These are phyloP conservation scores for Alternaria sp. DNA, from an alignment of 2,329 filamentous ascomycete species.

Conservation along the genomic window DNA sequence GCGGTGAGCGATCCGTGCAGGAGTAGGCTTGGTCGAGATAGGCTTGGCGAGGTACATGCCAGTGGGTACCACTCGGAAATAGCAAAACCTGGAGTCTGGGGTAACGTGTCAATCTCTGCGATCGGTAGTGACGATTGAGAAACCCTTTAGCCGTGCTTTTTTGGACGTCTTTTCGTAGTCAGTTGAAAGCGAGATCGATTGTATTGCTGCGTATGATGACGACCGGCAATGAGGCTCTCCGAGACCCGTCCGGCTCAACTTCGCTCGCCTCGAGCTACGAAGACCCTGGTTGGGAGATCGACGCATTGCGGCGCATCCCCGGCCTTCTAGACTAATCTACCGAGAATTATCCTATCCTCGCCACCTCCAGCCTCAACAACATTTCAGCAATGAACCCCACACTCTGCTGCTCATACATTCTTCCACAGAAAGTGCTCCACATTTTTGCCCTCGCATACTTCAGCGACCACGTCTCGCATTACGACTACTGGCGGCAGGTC, in stretches of 20 bases:
- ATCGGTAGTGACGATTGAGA: background rate
- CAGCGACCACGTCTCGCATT: background rate
- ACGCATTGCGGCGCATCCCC: conserved; percentile 9
- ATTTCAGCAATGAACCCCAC: background rate
- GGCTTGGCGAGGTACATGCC: conserved; percentile 6
- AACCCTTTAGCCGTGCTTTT: background rate
- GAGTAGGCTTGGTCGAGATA: conserved; percentile 2
- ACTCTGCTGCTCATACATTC: background rate
- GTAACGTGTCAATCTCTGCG: background rate
- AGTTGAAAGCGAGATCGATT: background rate
- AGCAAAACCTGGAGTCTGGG: conserved; percentile 5
- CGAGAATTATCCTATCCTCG: conserved; percentile 9
- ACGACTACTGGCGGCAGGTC: too few species aligned
- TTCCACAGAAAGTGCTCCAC: background rate
- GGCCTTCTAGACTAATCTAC: conserved; percentile 21
- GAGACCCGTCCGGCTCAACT: conserved; percentile 5
- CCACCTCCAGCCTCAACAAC: conserved; percentile 19
- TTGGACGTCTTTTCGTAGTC: fast-evolving
- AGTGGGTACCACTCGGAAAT: background rate
- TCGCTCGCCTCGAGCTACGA: conserved; percentile 6
- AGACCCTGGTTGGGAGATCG: conserved; percentile 13
- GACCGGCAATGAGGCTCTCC: conserved; percentile 1
- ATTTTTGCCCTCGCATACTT: background rate
- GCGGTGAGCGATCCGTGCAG: conserved; percentile 29
- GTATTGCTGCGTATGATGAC: background rate